phyloP scores from a whole-genome alignment of 768 basidiomycete genomes.

The Plicaturopsis crispa region DNA sequence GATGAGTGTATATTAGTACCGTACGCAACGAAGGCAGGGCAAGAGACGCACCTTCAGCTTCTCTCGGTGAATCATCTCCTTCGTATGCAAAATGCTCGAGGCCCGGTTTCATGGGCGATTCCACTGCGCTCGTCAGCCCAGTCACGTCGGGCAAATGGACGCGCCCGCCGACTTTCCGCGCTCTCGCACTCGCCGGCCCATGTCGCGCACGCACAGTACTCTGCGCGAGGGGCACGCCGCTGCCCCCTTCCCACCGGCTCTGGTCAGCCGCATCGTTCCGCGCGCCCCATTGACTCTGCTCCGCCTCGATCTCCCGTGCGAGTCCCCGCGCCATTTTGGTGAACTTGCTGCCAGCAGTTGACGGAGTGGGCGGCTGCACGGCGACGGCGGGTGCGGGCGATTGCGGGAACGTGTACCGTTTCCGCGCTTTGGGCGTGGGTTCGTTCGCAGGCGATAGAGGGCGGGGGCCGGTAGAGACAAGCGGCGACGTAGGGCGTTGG shows the following conservation, averaged over 20 bases:
- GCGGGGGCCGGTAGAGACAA: neutral
- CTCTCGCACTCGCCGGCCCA: slow-evolving; percentile 1
- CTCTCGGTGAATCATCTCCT: slow-evolving; percentile 38
- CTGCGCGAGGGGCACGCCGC: slow-evolving; percentile 6
- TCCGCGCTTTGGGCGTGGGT: slow-evolving; percentile 26
- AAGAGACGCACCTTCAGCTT: slow-evolving; percentile 51
- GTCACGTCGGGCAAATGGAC: slow-evolving; percentile 78
- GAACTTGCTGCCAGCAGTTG: slow-evolving; percentile 47
- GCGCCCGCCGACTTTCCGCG: slow-evolving; percentile 17
- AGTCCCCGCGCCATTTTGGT: slow-evolving; percentile 52
- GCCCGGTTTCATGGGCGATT: slow-evolving; percentile 57
- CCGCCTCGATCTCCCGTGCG: slow-evolving; percentile 44
- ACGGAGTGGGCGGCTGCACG: slow-evolving; percentile 56
- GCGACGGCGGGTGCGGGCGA: slow-evolving; percentile 48
- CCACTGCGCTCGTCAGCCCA: slow-evolving; percentile 71
- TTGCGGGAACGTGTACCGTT: slow-evolving; percentile 22
- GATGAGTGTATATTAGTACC: slow-evolving; percentile 3
- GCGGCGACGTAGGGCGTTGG: neutral
- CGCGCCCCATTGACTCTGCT: slow-evolving; percentile 15
- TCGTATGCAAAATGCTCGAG: slow-evolving; percentile 43
- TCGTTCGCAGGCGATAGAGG: neutral
- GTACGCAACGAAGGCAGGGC: neutral
- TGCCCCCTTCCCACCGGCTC: no score
- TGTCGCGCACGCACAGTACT: slow-evolving; percentile 10
- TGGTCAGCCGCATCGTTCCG: neutral